Percentiles rank a stretch among this genome's conserved stretches.
These are phyloP conservation scores for Aspergillus leporis DNA, from an alignment of 495 filamentous ascomycete species.

Conservation along the genomic window DNA sequence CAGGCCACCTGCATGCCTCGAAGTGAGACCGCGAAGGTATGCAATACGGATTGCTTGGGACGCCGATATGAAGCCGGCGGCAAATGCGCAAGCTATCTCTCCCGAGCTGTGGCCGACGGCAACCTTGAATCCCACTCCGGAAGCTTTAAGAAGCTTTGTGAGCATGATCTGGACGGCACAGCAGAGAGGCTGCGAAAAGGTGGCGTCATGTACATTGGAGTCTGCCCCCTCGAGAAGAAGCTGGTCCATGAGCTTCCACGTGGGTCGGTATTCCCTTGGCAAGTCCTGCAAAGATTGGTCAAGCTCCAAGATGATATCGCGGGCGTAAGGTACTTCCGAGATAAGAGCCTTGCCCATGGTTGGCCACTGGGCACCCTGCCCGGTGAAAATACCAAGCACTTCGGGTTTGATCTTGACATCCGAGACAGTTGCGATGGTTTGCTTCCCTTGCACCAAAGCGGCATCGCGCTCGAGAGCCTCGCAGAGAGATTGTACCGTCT, in stretches of 20 bases:
- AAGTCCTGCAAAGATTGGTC: too few relatives aligned
- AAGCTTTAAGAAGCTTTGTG: constrained; percentile 7
- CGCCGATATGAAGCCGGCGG: constrained; percentile 43
- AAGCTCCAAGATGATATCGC: too few relatives aligned
- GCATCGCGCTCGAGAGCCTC: neutral
- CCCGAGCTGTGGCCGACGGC: neutral
- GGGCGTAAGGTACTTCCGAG: too few relatives aligned
- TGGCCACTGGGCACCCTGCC: constrained; percentile 39
- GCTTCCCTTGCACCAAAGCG: neutral
- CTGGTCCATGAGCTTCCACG: too few relatives aligned
- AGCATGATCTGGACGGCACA: constrained; percentile 19
- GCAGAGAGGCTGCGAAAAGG: constrained; percentile 19
- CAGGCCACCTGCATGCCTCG: constrained; percentile 10
- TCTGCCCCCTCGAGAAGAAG: too few relatives aligned
- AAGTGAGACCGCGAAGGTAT: constrained; percentile 11
- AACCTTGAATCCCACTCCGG: neutral
- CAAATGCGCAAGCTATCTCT: constrained; percentile 49
- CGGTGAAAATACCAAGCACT: constrained; percentile 30
- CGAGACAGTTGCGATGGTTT: neutral
- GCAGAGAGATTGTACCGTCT: too few relatives aligned
- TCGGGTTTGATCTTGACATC: neutral
- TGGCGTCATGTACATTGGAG: too few relatives aligned
- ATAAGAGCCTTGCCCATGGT: too few relatives aligned
- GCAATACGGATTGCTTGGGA: constrained; percentile 36
- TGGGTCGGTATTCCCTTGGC: too few relatives aligned